Base-by-base conservation (phyloP, 2,329 filamentous ascomycete species). In the Plectosphaerella sp. region DNA sequence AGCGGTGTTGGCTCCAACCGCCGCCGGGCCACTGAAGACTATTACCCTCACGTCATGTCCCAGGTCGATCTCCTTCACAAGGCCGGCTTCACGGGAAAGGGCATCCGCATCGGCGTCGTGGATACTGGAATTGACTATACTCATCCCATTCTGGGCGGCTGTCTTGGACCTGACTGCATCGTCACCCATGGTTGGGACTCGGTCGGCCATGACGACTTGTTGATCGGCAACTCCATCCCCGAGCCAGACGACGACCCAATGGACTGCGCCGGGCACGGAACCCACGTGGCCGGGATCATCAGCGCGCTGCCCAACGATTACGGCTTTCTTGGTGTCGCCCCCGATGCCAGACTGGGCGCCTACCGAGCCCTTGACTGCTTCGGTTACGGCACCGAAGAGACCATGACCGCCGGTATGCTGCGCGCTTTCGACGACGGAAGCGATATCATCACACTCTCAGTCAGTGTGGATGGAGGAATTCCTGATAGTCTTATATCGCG, bases 321-420 rank as follows among this genome's bases (percentile, higher is more conserved):
- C 43, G 75, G 75, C 18, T 79, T 83, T 58, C 77, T 76, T 16
- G 72, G 72, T 37, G 71, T 68, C 12, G 71, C 71, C 1, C 72
- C 70, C 1, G 67, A 66, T 46, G 71, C 67, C 4, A 68, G 63
- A 14, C 57, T 76, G 4, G 70, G 67, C 16, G 66, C 66, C 47
- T 75, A 74, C 58, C 64, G 66, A 36, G 67, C 71, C 12, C 66
- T 70, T 48, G 65, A 64, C 37, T 74, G 71, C 54, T 42, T 50
- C 10, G 68, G 66, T 8, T 51, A 52, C 33, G 59, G 63, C 8
- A 60, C 61, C 9, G 69, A 68, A 45, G 74, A 77, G 50, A 60
- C 75, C 7, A 50, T 76, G 25, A 66, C 72, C 41, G 63, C 65
- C 7, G 73, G 70, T 7, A 72, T 72, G 54, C 70, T 70, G 46